phyloP scores from a whole-genome alignment of 2,329 filamentous ascomycete species.

The Endocalyx cinctus region DNA sequence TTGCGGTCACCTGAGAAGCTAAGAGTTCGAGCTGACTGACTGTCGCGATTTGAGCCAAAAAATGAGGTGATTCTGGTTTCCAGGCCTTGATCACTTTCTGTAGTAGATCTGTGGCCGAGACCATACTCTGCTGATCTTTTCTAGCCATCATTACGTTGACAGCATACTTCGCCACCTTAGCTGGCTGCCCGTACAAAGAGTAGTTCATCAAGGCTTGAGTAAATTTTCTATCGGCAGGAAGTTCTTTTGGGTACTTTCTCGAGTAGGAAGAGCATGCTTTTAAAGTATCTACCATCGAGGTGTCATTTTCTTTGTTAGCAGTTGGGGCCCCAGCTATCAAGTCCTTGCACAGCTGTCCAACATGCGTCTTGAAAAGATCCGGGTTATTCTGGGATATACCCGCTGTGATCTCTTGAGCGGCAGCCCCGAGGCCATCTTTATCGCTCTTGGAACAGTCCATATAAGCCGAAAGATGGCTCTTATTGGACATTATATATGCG shows the following conservation, averaged over 20 bases:
- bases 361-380: slow-evolving; percentile 86
- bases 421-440: slow-evolving; percentile 68
- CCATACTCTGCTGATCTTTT: slow-evolving; percentile 66
- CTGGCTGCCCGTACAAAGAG: slow-evolving; percentile 74
- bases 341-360: slow-evolving; percentile 84
- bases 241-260: slow-evolving; percentile 76
- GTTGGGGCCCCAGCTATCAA: slow-evolving; percentile 77
- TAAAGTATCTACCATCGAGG: slow-evolving; percentile 78
- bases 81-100: slow-evolving; percentile 71
- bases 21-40: slow-evolving; percentile 73
- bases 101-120: slow-evolving; percentile 80
- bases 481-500: slow-evolving; percentile 84
- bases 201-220: slow-evolving; percentile 76
- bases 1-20: slow-evolving; percentile 66
- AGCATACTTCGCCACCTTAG: slow-evolving; percentile 86
- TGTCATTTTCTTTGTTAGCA: slow-evolving; percentile 61
- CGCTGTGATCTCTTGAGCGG: slow-evolving; percentile 84
- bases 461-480: slow-evolving; percentile 86
- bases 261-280: slow-evolving; percentile 93
- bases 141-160: slow-evolving; percentile 83
- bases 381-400: slow-evolving; percentile 89
- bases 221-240: slow-evolving; percentile 78
- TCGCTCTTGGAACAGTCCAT: slow-evolving; percentile 84
- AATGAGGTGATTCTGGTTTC: slow-evolving; percentile 67
- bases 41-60: slow-evolving; percentile 68